These are phyloP conservation scores for Lactuca saligna DNA, from an alignment of 129 eudicot genomes.

Conservation along the genomic window DNA sequence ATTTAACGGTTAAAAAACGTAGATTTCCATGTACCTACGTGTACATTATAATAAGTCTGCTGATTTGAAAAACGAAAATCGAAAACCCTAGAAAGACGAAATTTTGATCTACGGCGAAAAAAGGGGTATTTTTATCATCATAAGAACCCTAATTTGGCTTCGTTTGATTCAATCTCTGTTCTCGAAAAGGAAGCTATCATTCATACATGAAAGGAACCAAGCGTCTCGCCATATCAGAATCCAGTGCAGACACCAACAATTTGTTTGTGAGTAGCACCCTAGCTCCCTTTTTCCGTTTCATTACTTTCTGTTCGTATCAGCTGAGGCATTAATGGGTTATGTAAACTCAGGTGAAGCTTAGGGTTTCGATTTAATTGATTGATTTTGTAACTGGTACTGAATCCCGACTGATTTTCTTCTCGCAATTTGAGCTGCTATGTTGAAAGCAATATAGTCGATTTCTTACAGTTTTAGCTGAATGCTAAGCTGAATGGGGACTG, in stretches of 20 bases:
- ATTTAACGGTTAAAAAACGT: constrained; percentile 44
- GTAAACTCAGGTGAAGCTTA: not conserved
- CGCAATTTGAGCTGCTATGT: constrained; percentile 10
- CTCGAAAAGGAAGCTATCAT: not conserved
- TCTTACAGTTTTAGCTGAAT: not conserved
- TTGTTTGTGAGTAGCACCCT: constrained; percentile 38
- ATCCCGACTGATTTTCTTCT: not conserved
- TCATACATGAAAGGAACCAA: constrained; percentile 53
- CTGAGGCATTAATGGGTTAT: not conserved
- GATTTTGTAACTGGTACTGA: constrained; percentile 6
- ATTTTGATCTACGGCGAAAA: constrained; percentile 25
- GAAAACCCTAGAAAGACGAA: constrained; percentile 27
- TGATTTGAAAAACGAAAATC: constrained; percentile 22
- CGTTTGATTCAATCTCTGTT: not conserved
- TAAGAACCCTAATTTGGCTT: constrained; percentile 40
- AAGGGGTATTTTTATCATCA: constrained; percentile 13
- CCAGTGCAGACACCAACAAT: constrained; percentile 40
- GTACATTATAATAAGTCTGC: constrained; percentile 21
- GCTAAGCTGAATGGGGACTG: constrained; percentile 6
- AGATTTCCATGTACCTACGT: constrained; percentile 20
- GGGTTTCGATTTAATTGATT: constrained; percentile 21
- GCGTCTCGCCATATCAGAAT: constrained; percentile 44
- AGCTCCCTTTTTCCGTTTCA: not conserved
- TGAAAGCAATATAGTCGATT: not conserved
- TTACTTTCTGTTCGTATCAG: not conserved